Conservation (phyloP, 2,329 filamentous ascomycete species). For the Paecilomyces niveus region DNA sequence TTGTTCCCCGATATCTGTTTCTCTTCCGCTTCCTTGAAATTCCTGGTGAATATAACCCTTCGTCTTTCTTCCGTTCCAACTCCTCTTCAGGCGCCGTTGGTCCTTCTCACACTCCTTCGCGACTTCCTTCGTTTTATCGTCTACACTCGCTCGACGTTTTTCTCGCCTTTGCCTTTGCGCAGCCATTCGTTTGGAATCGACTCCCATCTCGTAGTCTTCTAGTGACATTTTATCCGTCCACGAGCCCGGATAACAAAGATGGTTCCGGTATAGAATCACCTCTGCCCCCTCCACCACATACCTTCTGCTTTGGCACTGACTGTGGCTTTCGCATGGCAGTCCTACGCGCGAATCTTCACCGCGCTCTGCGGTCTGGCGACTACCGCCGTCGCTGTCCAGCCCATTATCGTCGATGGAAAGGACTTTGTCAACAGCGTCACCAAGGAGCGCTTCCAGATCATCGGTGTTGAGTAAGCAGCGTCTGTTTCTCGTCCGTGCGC, state of each 20-base stretch:
- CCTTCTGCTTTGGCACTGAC: not conserved
- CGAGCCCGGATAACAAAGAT: not conserved
- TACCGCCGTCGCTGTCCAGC: constrained; percentile 46
- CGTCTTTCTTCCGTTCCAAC: not conserved
- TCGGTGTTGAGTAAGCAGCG: constrained; percentile 51
- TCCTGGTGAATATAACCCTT: not conserved
- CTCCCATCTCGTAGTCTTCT: not conserved
- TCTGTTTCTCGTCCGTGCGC: constrained; percentile 3
- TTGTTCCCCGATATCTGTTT: not conserved
- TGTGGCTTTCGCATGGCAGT: constrained; percentile 9
- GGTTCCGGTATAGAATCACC: not conserved
- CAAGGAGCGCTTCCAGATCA: constrained; percentile 53
- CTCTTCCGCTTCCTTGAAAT: not conserved
- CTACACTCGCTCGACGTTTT: not conserved
- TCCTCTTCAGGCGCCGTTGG: not conserved
- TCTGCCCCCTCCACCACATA: not conserved
- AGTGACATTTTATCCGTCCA: not conserved
- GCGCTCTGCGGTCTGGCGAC: constrained; percentile 36
- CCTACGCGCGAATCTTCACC: constrained; percentile 28
- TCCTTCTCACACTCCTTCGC: not conserved
- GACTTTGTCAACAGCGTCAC: constrained; percentile 56
- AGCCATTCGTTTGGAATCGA: constrained; percentile 1
- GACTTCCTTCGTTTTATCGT: not conserved
- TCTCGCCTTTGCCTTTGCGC: not conserved
- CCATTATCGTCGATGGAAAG: constrained; percentile 51